Evolutionary conservation across 257 asterid species (phyloP), one percentile per base, ranked within the genome.

Genomic region (Anisodus acutangulus): DNA sequence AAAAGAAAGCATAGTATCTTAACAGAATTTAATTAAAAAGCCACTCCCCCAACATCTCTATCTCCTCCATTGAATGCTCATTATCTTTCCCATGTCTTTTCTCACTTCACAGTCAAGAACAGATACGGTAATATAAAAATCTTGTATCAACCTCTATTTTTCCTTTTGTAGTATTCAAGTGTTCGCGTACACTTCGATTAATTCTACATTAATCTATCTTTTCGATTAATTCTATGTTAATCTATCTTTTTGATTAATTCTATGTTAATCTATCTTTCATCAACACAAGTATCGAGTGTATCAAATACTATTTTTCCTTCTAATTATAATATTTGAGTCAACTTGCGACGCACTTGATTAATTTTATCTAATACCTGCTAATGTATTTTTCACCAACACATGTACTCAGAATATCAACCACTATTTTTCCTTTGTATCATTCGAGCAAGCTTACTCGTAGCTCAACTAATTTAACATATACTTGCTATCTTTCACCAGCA

Each of bases 1-100:
- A 22, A 76, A 76, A 49, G 2, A 76, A 51, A 76, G 81, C 81
- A 76, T 76, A 76, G 63, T 76, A 76, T 76, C 45, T 22, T 49
- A 72, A 10, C 11, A 5, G 51, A 9, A 22, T 15, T 51, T 4
- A 49, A 76, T 76, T 76, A 6, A 51, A 41, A 76, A 74, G 39
- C 62, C 62, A 49, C 62, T 51, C 22, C 15, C 9, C 7, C 49
- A 59, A 17, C 66, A 17, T 59, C 66, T 41, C 57, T 13, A 8
- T 62, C 22, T 76, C 11, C 22, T 76, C 11, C 81, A 22, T 51
- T 76, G 1, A 76, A 22, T 76, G 63, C 45, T 76, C 62, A 22
- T 6, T 76, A 10, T 47, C 5, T 51, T 76, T 37, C 9, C 13
- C 19, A 26, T 22, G 4, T 16, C 63, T 22, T 49, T 22, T 49